phyloP scores from a whole-genome alignment of 148 eudicot genomes.

The Talinum fruticosum region DNA sequence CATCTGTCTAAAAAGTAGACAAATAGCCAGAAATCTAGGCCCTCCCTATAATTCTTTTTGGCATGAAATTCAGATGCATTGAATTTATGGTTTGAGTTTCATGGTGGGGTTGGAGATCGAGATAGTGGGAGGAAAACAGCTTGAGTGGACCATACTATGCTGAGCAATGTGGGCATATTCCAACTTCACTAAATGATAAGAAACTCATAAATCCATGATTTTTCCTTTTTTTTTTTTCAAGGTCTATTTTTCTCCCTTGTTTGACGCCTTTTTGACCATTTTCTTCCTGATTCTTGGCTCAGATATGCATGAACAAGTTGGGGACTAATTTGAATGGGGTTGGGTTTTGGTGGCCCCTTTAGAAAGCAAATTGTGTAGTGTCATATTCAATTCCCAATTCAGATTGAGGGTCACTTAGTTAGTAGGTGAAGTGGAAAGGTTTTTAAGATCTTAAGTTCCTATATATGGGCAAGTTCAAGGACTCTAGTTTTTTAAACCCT shows the following conservation, averaged over 20 bases:
- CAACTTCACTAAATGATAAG: constrained; percentile 4
- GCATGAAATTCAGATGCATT: constrained; percentile 11
- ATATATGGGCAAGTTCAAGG: constrained; percentile 20
- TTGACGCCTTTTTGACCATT: constrained; percentile 11
- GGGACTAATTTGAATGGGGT: no score
- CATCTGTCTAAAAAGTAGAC: background rate
- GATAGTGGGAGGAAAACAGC: constrained; percentile 9
- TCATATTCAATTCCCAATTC: background rate
- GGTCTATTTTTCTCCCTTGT: background rate
- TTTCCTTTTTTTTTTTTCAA: background rate
- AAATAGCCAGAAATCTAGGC: background rate
- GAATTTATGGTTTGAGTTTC: background rate
- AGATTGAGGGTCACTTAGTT: background rate
- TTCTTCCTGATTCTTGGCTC: background rate
- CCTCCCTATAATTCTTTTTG: background rate
- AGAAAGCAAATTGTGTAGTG: constrained; percentile 3
- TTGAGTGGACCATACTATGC: constrained; percentile 19
- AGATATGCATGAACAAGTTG: background rate
- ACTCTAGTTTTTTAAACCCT: background rate
- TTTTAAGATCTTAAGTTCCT: background rate
- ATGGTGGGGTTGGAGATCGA: background rate
- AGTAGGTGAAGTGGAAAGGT: background rate
- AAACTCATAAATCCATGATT: background rate
- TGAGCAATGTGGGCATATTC: constrained; percentile 9
- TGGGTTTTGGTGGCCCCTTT: background rate